These are phyloP conservation scores for Aureobasidium uvarum DNA, from an alignment of 2,329 filamentous ascomycete genomes.

Conservation along the genomic window DNA sequence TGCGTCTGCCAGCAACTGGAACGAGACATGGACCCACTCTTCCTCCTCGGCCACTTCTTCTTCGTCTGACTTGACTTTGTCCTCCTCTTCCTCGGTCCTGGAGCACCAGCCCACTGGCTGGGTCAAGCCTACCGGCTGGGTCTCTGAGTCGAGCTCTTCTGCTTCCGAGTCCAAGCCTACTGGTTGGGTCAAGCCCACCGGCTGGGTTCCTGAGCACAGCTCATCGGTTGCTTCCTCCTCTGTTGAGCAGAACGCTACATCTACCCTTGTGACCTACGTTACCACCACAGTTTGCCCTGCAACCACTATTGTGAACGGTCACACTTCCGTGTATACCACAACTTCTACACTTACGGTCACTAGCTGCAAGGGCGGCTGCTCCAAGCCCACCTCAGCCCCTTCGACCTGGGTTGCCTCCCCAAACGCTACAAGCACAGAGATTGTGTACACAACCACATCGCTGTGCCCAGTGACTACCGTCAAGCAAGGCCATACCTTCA, in stretches of 20 bases:
- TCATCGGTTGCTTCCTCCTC: conserved; percentile 32
- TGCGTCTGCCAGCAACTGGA: conserved; percentile 15
- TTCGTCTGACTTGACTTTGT: conserved; percentile 10
- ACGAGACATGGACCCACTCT: conserved; percentile 10
- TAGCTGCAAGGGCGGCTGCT: conserved; percentile 7
- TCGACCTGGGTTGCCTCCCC: not conserved
- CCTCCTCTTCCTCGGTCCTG: conserved; percentile 1
- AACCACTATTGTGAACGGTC: not conserved
- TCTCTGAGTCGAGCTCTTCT: not conserved
- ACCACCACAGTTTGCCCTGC: conserved; percentile 33
- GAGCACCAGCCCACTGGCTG: not conserved
- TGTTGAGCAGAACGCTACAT: conserved; percentile 32
- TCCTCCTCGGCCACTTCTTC: not conserved
- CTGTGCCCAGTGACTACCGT: conserved; percentile 33
- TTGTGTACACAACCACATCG: conserved; percentile 32
- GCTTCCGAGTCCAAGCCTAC: not conserved
- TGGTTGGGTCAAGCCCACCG: not conserved
- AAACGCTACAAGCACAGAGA: conserved; percentile 30
- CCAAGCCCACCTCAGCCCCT: conserved; percentile 6
- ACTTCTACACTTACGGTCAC: conserved; percentile 1
- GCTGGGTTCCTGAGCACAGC: not conserved
- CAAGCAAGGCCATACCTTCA: conserved; percentile 31
- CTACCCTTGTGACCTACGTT: conserved; percentile 32
- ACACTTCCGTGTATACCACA: not conserved
- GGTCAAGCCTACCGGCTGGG: conserved; percentile 2